Conservation (phyloP, 2,329 filamentous ascomycete genomes). For the Aspergillus pseudoterreus region DNA sequence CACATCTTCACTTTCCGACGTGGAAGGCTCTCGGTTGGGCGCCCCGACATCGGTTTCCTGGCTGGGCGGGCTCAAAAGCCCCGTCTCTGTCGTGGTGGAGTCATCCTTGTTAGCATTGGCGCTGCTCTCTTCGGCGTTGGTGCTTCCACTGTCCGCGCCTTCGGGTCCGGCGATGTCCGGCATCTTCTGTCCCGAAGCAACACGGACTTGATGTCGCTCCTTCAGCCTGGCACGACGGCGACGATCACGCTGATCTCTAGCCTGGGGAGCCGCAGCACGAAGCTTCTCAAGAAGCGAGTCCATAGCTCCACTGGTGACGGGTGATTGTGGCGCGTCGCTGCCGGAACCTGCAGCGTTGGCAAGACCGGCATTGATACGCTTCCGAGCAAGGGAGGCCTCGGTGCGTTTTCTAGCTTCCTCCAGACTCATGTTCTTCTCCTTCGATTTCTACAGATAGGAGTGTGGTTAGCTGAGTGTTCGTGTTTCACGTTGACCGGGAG, state of each 20-base stretch:
- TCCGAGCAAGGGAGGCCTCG: conserved; percentile 89
- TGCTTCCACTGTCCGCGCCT: conserved; percentile 54
- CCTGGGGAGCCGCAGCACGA: conserved; percentile 84
- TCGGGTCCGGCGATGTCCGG: conserved; percentile 61
- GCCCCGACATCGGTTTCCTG: conserved; percentile 33
- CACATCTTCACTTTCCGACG: conserved; percentile 64
- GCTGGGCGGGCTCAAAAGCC: conserved; percentile 50
- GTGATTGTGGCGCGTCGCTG: conserved; percentile 56
- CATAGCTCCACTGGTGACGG: conserved; percentile 83
- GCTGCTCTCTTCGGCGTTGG: conserved; percentile 38
- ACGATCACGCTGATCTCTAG: conserved; percentile 82
- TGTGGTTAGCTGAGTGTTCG: background rate
- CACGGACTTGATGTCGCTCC: conserved; percentile 82
- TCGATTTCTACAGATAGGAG: conserved; percentile 61
- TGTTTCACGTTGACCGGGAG: background rate
- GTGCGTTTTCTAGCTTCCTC: conserved; percentile 83
- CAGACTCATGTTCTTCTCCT: conserved; percentile 80
- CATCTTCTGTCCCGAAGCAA: conserved; percentile 86
- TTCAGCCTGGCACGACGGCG: conserved; percentile 82
- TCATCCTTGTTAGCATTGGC: conserved; percentile 28
- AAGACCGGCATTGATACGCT: conserved; percentile 62
- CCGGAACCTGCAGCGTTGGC: conserved; percentile 53
- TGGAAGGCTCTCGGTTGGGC: conserved; percentile 28
- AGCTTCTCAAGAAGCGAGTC: conserved; percentile 93
- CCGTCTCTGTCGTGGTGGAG: conserved; percentile 33